Evolutionary conservation across 495 filamentous ascomycete species (phyloP).

Genomic region (Aspergillus funiculosus): DNA sequence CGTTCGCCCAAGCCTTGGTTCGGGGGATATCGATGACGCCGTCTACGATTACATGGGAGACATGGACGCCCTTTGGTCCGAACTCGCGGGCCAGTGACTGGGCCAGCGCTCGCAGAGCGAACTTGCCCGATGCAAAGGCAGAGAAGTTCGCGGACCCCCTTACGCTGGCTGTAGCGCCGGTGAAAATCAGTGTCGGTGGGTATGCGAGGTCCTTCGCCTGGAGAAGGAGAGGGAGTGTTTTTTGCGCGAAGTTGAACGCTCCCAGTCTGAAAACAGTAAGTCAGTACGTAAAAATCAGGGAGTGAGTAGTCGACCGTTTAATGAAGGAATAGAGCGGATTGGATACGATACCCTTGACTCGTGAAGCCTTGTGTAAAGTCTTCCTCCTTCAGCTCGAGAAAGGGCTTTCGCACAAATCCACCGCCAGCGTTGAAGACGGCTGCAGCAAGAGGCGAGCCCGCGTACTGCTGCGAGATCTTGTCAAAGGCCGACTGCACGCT

Average conservation of each 20-base stretch:
- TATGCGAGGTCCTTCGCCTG: constrained; percentile 47
- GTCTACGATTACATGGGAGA: constrained; percentile 80
- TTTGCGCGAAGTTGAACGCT: constrained; percentile 73
- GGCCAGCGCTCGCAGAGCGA: constrained; percentile 67
- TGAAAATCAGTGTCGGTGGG: constrained; percentile 81
- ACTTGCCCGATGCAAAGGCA: constrained; percentile 73
- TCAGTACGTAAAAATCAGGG: background rate
- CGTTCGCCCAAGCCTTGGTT: constrained; percentile 55
- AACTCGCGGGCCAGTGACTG: constrained; percentile 84
- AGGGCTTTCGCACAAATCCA: constrained; percentile 68
- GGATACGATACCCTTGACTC: constrained; percentile 50
- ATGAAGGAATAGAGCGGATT: background rate
- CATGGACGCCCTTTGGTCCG: constrained; percentile 82
- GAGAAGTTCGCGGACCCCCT: constrained; percentile 66
- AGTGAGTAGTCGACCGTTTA: background rate
- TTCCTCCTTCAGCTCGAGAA: constrained; percentile 63
- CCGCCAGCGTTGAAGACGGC: constrained; percentile 80
- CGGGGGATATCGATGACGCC: constrained; percentile 81
- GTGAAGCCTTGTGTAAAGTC: constrained; percentile 56
- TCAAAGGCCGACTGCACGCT: constrained; percentile 63
- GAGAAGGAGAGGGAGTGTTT: constrained; percentile 65
- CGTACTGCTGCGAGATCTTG: constrained; percentile 54
- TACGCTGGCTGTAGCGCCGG: constrained; percentile 76
- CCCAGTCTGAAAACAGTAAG: constrained; percentile 50
- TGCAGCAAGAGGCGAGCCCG: constrained; percentile 51